Evolutionary conservation across 2,329 filamentous ascomycete genomes (phyloP), one percentile per base, ranked within the genome.

Genomic region (Hirsutella rhossiliensis): DNA sequence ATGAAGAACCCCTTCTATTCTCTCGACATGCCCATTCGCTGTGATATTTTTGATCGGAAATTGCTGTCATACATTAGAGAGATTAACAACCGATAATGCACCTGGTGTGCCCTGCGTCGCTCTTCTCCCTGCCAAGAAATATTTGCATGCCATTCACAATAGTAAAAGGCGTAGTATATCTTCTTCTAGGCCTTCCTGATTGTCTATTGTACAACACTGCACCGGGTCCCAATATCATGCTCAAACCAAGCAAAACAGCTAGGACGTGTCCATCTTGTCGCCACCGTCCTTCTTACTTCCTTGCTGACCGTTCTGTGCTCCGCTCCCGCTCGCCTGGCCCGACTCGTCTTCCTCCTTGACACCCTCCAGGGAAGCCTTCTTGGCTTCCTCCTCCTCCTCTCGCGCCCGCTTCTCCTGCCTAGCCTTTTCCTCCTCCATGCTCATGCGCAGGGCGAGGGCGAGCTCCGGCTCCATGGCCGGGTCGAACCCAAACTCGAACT

Each of bases 1-100:
- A 97, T 96, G 87, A 98, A 97, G 73, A 98, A 98, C 63, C 92
- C 92, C 1, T 98, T 98, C 60, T 97, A 97, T 67, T 89, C 92
- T 58, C 73, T 95, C 45, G 92, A 98, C 68, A 98, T 97, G 89
- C 92, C 92, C 7, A 80, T 98, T 43, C 75, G 92, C 48, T 95
- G 92, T 65, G 92, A 97, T 59, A 84, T 87, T 54, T 98, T 96
- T 68, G 92, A 98, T 62, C 75, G 89, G 54, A 87, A 87, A 63
- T 63, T 96, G 51, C 75, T 77, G 52, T 85, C 81, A 32, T 94
- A 89, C 65, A 78, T 95, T 56, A 80, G 87, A 59, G 76, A 79
- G 59, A 73, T 81, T 54, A 83, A 82, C 57, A 80, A 71, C 56
- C 75, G 72, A 60, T 68, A 18, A 37, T 32, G 12, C 9, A 15